A percentile compares a stretch with the other conserved stretches of the same genome.
Evolutionary conservation across 345 rosid genomes (phyloP).

Genomic region (Dimocarpus longan): DNA sequence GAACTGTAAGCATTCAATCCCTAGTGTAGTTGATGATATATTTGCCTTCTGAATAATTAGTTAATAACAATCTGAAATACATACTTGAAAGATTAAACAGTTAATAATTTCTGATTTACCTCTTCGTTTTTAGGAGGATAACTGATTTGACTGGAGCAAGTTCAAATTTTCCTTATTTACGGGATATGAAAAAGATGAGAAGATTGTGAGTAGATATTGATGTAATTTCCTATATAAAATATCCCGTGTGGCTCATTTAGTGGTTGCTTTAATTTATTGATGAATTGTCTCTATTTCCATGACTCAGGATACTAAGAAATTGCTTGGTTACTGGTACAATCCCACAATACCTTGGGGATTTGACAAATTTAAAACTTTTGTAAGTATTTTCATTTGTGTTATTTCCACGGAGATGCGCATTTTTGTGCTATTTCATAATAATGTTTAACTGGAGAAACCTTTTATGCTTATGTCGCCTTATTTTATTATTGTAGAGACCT

Average conservation of each 20-base stretch:
- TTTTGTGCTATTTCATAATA: neutral
- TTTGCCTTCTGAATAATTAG: neutral
- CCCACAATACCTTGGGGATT: conserved; percentile 47
- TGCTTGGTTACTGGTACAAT: conserved; percentile 58
- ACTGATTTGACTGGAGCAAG: conserved; percentile 58
- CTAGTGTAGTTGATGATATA: neutral
- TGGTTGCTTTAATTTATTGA: neutral
- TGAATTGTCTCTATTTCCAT: conserved; percentile 12
- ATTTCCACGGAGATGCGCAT: neutral
- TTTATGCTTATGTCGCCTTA: neutral
- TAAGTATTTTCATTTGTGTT: conserved; percentile 37
- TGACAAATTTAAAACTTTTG: conserved; percentile 41
- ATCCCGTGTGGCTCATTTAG: neutral
- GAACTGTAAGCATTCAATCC: conserved; percentile 54
- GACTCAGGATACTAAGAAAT: conserved; percentile 59
- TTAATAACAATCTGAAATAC: too few species aligned
- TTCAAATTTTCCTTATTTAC: conserved; percentile 57
- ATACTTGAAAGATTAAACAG: too few species aligned
- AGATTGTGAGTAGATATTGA: conserved; percentile 53
- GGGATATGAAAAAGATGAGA: conserved; percentile 17
- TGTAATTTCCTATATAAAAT: neutral
- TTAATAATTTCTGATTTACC: neutral
- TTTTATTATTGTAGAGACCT: conserved; percentile 57
- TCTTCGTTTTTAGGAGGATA: conserved; percentile 54
- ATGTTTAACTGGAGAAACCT: neutral